Percentiles rank a stretch among this genome's conserved stretches.
These are phyloP conservation scores for Exophiala aquamarina DNA, from an alignment of 2,329 filamentous ascomycete genomes.

Conservation along the genomic window DNA sequence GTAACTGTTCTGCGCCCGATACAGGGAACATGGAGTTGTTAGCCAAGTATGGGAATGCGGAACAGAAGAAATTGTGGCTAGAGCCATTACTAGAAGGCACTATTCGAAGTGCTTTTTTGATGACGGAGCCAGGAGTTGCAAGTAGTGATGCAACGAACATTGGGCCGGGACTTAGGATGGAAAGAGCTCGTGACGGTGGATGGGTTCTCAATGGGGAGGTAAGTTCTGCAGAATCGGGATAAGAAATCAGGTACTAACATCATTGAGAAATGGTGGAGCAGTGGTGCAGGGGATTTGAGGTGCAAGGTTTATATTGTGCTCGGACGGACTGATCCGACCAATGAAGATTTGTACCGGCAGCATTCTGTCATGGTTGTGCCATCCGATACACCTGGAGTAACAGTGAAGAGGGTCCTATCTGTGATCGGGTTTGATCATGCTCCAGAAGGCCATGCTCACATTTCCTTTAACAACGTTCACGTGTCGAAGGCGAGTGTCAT, in stretches of 20 bases:
- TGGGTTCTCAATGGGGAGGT: conserved; percentile 80
- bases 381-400: too few species aligned
- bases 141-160: conserved; percentile 94
- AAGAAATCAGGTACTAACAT: conserved; percentile 1
- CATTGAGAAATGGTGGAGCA: conserved; percentile 95
- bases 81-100: conserved; percentile 76
- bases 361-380: too few species aligned
- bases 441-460: conserved; percentile 95
- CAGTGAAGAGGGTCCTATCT: too few species aligned
- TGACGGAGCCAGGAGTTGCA: conserved; percentile 89
- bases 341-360: too few species aligned
- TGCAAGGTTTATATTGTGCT: conserved; percentile 86
- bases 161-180: conserved; percentile 69
- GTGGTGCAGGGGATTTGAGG: conserved; percentile 86
- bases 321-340: too few species aligned
- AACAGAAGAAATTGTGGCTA: conserved; percentile 73
- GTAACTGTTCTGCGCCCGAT: conserved; percentile 87
- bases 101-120: conserved; percentile 87
- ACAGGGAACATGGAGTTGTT: conserved; percentile 96
- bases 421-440: conserved; percentile 66
- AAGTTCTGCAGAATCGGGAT: conserved; percentile 2
- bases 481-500: conserved; percentile 80
- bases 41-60: conserved; percentile 82
- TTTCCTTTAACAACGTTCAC: conserved; percentile 84
- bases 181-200: conserved; percentile 77